Base-by-base conservation (phyloP, 2,329 filamentous ascomycete genomes). In the Microdochium nivale region DNA sequence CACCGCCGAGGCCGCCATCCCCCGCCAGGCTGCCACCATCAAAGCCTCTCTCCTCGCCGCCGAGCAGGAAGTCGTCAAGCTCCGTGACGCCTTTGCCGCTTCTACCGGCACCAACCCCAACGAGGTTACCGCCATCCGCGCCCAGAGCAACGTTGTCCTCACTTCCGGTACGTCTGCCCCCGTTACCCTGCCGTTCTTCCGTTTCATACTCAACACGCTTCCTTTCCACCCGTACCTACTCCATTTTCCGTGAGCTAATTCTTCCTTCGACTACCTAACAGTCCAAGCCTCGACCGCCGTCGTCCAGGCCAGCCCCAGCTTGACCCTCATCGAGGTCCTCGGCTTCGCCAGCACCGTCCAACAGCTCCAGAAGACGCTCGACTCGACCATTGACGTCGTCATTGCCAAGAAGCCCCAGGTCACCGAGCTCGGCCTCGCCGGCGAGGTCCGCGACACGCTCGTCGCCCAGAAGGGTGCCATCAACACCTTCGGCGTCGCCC, bases 321-420 rank as follows among this genome's bases (percentile, higher is more conserved):
- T 50, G 14, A 50, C 49, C 25, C 37, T 50, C 3, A 27, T 46
- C 35, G 35, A 50, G 23, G 49, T 30, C 13, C 49, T 50, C n/a
- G 49, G 49, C 14, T 50, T 50, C 37, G 37, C 25, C 2, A n/a
- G n/a, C 14, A 50, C 49, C 49, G 37, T 50, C 14, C 25, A 33
- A 9, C 25, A 24, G n/a, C 49, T 50, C 8, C 33, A 50, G 49
- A 13, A 16, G 13, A 50, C 49, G 35, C 40, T 50, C 27, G 49
- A 50, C 25, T 25, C 25, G 13, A 40, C 44, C 37, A 23, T 46
- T 1, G 24, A 40, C 37, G 37, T 50, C 24, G 37, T 50, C 14
- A 25, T 44, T 16, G 24, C 25, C 35, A 50, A 50, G 37, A 46
- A 50, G 37, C 49, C 49, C 13, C 37, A 44, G 25, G 49, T 50